Conservation (phyloP, 2,329 filamentous ascomycete genomes). For the Coniochaeta sp. region DNA sequence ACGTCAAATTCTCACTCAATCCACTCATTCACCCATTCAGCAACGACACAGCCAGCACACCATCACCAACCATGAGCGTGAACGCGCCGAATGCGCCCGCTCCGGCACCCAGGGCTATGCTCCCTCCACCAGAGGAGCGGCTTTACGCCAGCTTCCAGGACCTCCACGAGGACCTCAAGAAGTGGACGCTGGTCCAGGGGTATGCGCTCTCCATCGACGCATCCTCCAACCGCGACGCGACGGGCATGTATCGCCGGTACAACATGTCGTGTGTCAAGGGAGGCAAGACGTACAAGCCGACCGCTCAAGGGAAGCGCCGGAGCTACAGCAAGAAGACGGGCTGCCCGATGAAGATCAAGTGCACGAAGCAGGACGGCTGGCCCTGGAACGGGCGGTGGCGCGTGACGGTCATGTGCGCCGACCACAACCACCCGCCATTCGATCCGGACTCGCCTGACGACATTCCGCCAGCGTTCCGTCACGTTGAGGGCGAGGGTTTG, state of each 20-base stretch:
- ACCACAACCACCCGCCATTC: constrained; percentile 22
- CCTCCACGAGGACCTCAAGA: constrained; percentile 15
- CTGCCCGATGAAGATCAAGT: constrained; percentile 20
- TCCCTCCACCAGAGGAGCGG: constrained; percentile 18
- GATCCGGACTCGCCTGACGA: constrained; percentile 15
- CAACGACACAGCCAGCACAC: too few species aligned
- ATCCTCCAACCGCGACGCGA: constrained; percentile 17
- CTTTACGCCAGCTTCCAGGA: constrained; percentile 18
- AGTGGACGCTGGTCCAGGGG: constrained; percentile 17
- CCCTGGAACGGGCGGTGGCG: constrained; percentile 21
- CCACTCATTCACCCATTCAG: too few species aligned
- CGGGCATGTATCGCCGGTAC: constrained; percentile 19
- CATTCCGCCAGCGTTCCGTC: constrained; percentile 19
- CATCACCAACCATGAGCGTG: too few species aligned
- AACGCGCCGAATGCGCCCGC: too few species aligned
- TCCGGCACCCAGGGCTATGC: constrained; percentile 6
- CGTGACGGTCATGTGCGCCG: constrained; percentile 18
- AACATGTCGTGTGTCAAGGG: constrained; percentile 21
- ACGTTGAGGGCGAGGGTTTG: constrained; percentile 19
- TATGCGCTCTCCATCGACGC: constrained; percentile 19
- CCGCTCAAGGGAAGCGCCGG: constrained; percentile 16
- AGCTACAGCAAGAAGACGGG: constrained; percentile 18
- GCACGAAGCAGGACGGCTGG: constrained; percentile 18
- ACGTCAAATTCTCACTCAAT: too few species aligned
- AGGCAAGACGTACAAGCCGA: constrained; percentile 17